A percentile compares a stretch with the other conserved stretches of the same genome.
Evolutionary conservation across 2,329 filamentous ascomycete genomes (phyloP).

Genomic region (Beauveria varroae): DNA sequence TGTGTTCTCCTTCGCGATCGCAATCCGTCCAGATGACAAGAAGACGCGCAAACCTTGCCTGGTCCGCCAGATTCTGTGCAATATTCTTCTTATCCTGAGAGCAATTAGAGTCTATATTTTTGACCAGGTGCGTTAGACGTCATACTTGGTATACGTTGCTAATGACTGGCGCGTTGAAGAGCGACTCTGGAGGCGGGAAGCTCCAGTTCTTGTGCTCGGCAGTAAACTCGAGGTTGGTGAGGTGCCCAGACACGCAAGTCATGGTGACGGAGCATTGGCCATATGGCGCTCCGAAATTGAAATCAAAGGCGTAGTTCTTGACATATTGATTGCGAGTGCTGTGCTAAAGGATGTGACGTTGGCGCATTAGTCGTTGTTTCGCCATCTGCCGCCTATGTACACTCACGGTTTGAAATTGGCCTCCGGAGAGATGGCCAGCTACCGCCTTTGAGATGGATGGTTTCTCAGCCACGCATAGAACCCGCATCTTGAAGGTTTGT

Average conservation of each 20-base stretch:
- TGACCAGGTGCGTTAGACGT: background rate
- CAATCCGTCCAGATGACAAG: constrained; percentile 99
- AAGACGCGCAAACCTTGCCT: constrained; percentile 64
- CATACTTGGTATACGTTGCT: constrained; percentile 59
- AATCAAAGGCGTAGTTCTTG: constrained; percentile 92
- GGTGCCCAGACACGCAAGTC: constrained; percentile 86
- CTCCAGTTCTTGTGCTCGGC: constrained; percentile 70
- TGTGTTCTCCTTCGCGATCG: constrained; percentile 94
- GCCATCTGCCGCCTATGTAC: constrained; percentile 12
- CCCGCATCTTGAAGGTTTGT: constrained; percentile 36
- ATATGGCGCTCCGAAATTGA: constrained; percentile 76
- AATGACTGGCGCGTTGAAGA: constrained; percentile 76
- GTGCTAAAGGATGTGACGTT: constrained; percentile 38
- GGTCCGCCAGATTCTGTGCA: constrained; percentile 74
- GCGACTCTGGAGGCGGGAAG: constrained; percentile 65
- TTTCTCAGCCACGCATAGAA: constrained; percentile 56
- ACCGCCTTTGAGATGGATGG: constrained; percentile 95
- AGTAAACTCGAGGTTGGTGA: constrained; percentile 74
- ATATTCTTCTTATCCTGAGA: constrained; percentile 68
- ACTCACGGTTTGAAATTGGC: constrained; percentile 61
- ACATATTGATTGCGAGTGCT: constrained; percentile 68
- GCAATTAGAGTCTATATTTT: constrained; percentile 11
- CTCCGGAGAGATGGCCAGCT: constrained; percentile 79
- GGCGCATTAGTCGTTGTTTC: constrained; percentile 11
- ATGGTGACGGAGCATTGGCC: constrained; percentile 80